A percentile compares a stretch with the other conserved stretches of the same genome.
These are phyloP conservation scores for Vanrija pseudolonga DNA, from an alignment of 1,284 basidiomycete genomes.

Conservation along the genomic window DNA sequence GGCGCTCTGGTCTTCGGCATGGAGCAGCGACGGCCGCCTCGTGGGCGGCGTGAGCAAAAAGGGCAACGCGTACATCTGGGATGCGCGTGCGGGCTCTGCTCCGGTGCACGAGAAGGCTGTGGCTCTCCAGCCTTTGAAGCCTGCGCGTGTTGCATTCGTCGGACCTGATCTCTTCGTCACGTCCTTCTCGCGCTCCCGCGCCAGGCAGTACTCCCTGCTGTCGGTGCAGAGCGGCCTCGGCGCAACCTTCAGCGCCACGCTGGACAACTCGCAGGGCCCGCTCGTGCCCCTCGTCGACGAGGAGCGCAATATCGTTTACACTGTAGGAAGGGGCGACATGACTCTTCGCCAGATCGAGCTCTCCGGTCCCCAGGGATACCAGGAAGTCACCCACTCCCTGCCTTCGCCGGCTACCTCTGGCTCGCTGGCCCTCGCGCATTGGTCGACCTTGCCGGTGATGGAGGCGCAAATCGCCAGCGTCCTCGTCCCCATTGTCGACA, in stretches of 20 bases:
- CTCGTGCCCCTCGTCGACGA: constrained; percentile 48
- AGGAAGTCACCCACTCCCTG: constrained; percentile 39
- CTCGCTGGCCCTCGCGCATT: constrained; percentile 40
- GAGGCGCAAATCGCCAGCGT: constrained; percentile 49
- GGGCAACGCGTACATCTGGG: constrained; percentile 43
- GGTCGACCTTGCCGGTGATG: constrained; percentile 47
- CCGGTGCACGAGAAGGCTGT: constrained; percentile 18
- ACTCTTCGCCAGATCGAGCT: constrained; percentile 49
- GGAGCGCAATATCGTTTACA: constrained; percentile 47
- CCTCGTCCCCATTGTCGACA: constrained; percentile 41
- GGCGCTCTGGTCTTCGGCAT: constrained; percentile 42
- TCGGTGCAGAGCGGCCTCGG: constrained; percentile 26
- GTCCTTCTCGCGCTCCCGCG: constrained; percentile 41
- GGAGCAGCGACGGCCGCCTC: constrained; percentile 43
- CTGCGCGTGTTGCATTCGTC: constrained; percentile 34
- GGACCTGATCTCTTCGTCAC: constrained; percentile 47
- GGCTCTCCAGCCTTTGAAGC: constrained; percentile 43
- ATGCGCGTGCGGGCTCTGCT: constrained; percentile 30
- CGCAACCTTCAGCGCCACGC: constrained; percentile 31
- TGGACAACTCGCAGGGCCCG: constrained; percentile 48
- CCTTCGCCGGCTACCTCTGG: constrained; percentile 35
- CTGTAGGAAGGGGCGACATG: constrained; percentile 50
- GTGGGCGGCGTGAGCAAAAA: constrained; percentile 44
- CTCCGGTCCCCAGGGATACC: constrained; percentile 37
- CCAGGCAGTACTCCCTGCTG: constrained; percentile 36